Percentiles rank a stretch among this genome's conserved stretches.
Evolutionary conservation across 2,329 filamentous ascomycete species (phyloP).

Genomic region (Fusarium piperis): DNA sequence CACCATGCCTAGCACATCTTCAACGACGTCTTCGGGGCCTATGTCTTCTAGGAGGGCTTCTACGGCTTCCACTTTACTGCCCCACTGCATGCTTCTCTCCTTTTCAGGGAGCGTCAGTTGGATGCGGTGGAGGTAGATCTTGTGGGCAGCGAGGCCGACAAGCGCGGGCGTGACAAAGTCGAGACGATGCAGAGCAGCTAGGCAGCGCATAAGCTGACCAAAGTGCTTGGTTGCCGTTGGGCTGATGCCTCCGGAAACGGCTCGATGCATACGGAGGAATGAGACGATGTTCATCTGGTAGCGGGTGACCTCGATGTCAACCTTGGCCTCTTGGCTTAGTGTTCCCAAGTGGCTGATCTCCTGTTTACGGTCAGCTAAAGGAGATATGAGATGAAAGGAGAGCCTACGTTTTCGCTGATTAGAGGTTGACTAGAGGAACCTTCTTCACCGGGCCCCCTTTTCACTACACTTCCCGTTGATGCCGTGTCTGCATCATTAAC

Average conservation of each 20-base stretch:
- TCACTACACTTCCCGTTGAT: constrained; percentile 59
- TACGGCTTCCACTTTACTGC: constrained; percentile 79
- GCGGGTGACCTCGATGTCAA: constrained; percentile 80
- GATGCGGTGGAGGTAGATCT: constrained; percentile 89
- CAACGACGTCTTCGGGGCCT: constrained; percentile 70
- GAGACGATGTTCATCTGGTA: constrained; percentile 90
- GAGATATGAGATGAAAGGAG: background rate
- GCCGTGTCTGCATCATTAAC: constrained; percentile 46
- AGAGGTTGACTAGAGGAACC: constrained; percentile 42
- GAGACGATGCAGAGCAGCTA: constrained; percentile 84
- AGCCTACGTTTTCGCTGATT: constrained; percentile 56
- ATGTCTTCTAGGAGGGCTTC: constrained; percentile 70
- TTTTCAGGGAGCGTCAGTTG: constrained; percentile 72
- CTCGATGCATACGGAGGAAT: constrained; percentile 88
- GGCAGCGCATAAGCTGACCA: constrained; percentile 71
- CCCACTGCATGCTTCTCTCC: constrained; percentile 93
- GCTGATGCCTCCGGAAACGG: constrained; percentile 80
- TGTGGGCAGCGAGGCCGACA: constrained; percentile 81
- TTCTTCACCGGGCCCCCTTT: constrained; percentile 43
- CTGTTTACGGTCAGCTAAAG: constrained; percentile 44
- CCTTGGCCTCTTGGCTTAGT: constrained; percentile 66
- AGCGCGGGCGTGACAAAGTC: constrained; percentile 86
- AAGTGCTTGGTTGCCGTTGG: constrained; percentile 84
- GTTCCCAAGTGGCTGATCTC: constrained; percentile 69
- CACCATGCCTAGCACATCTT: constrained; percentile 69